phyloP scores from a whole-genome alignment of 768 basidiomycete genomes.

The Leccinum sublutescens region DNA sequence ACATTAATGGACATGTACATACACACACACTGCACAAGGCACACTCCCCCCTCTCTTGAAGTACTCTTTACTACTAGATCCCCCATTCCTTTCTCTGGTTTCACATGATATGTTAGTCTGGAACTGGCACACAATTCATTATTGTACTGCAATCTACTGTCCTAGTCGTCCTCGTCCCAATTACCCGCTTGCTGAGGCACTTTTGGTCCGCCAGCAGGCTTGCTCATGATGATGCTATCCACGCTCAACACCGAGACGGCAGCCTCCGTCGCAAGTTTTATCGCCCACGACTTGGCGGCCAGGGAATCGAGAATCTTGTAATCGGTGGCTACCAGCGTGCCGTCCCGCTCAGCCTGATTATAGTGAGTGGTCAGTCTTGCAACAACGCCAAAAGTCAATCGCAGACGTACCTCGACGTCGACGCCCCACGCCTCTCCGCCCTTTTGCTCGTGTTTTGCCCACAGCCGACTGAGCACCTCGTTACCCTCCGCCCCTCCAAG shows the following conservation, averaged over 20 bases:
- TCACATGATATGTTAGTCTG: slow-evolving; percentile 14
- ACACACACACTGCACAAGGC: slow-evolving; percentile 1
- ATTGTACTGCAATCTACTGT: slow-evolving; percentile 27
- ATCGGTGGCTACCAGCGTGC: slow-evolving; percentile 62
- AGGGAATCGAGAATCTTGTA: slow-evolving; percentile 82
- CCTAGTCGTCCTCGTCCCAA: slow-evolving; percentile 75
- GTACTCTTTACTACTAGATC: slow-evolving; percentile 6
- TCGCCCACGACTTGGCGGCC: slow-evolving; percentile 87
- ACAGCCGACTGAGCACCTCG: slow-evolving; percentile 84
- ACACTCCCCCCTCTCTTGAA: slow-evolving; percentile 3
- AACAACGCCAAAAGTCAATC: background rate
- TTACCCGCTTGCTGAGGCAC: slow-evolving; percentile 84
- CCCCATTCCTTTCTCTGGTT: background rate
- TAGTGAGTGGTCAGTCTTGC: background rate
- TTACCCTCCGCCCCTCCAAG: slow-evolving; percentile 88
- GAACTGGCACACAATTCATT: slow-evolving; percentile 25
- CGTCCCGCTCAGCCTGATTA: slow-evolving; percentile 69
- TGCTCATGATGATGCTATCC: slow-evolving; percentile 97
- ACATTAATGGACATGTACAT: slow-evolving; percentile 31
- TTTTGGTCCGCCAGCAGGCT: slow-evolving; percentile 87
- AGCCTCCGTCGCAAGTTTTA: slow-evolving; percentile 88
- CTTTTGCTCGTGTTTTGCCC: slow-evolving; percentile 84
- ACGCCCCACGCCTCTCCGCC: slow-evolving; percentile 79
- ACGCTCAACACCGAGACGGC: slow-evolving; percentile 90
- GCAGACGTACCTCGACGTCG: slow-evolving; percentile 72